Evolutionary conservation across 306 rosid species (phyloP), one percentile per base, ranked within the genome.

Genomic region (Trichosanthes cucumerina): DNA sequence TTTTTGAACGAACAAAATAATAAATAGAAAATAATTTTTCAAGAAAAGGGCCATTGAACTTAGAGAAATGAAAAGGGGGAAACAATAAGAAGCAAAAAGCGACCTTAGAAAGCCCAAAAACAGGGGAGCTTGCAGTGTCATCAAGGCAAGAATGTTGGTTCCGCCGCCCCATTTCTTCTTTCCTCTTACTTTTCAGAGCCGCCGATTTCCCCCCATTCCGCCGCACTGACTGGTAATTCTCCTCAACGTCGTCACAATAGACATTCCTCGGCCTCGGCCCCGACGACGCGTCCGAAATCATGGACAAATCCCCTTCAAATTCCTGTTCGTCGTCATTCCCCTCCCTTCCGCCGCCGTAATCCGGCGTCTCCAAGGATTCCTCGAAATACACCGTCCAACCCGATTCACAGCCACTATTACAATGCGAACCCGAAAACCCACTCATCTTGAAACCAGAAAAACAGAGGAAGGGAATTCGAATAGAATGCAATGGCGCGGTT

Each of bases 251-350:
- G 33, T 28, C 33, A 28, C 2, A 71, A 78, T 80, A 85, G 80
- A 74, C 83, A 87, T 89, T 88, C 53, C 96, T 93, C 79, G 96
- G 97, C 53, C 96, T 93, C 79, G 96, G 97, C 34, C 97, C 97
- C 39, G 98, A 93, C 52, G 97, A 92, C 79, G 98, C 98, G 84
- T 93, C 97, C 53, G 98, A 93, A 9, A 93, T 87, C 96, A 93
- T 92, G 1, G 97, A 93, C 5, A 89, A 88, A 83, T 89, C 97
- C 64, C 89, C 89, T 75, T 75, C n/a, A n/a, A n/a, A n/a, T n/a
- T n/a, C n/a, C n/a, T n/a, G n/a, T n/a, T n/a, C 86, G 34, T 82
- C 89, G 38, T 84, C 81, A 19, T 68, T 81, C 13, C 70, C 75
- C 43, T 78, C 52, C 15, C 34, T 6, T 14, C 60, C 21, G 50